Evolutionary conservation across 139 green algal species (phyloP), one percentile per base, ranked within the genome.

Genomic region (Chlorokybus atmophyticus): DNA sequence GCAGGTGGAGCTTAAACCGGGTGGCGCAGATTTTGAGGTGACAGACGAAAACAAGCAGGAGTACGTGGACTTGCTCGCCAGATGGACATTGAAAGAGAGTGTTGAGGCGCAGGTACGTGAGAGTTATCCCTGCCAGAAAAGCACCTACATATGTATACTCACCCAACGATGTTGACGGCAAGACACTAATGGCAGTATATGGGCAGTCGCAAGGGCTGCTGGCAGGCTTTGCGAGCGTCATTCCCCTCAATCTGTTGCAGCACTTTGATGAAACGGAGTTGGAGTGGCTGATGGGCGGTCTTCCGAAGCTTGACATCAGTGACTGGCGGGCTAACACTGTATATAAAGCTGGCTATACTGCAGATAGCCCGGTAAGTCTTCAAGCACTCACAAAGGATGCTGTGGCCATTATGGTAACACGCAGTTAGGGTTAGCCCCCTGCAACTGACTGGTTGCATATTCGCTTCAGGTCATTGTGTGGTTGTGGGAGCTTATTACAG

Each of bases 211-310:
- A 44, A 44, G 14, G 38, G 14, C 14, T 44, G 14, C 38, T 44
- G 14, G 17, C 14, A 17, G 17, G 17, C 14, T 44, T 14, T 44
- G 38, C 38, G 38, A 44, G 14, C 38, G 14, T n/a, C n/a, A n/a
- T n/a, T n/a, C n/a, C n/a, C n/a, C n/a, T n/a, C n/a, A n/a, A n/a
- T n/a, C n/a, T n/a, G n/a, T n/a, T n/a, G n/a, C n/a, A n/a, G n/a
- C n/a, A n/a, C n/a, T 94, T 97, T 71, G 93, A 87, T 64, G 82
- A 93, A 67, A 74, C 83, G 54, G 89, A 97, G 81, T 84, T 97
- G 57, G 89, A 97, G 81, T 80, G 95, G 64, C 71, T 97, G 29
- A 91, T 97, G 69, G 77, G 57, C 42, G 89, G 89, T n/a, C 75
- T 94, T 71, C 89, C 89, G 1, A 81, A 94, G 55, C 84, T 95